phyloP scores from a whole-genome alignment of 257 asterid genomes.

The Voacanga thouarsii region DNA sequence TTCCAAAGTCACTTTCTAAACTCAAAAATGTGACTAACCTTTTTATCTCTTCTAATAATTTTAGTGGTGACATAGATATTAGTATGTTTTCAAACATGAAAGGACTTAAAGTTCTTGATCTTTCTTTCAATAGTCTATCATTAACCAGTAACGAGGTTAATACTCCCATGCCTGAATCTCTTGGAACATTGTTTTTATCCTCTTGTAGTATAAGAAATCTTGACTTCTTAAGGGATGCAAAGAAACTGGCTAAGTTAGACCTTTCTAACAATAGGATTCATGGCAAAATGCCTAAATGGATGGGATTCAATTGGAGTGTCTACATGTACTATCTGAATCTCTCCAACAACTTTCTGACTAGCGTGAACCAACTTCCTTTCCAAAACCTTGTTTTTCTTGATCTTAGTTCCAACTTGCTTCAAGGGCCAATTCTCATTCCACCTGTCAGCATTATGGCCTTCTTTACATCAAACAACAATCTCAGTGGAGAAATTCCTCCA shows the following conservation, averaged over 20 bases:
- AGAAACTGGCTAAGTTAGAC: not conserved
- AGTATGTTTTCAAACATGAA: slow-evolving; percentile 23
- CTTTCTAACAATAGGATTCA: slow-evolving; percentile 15
- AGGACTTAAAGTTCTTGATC: slow-evolving; percentile 14
- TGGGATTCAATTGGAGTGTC: not conserved
- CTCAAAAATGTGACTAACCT: slow-evolving; percentile 17
- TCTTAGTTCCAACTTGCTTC: slow-evolving; percentile 12
- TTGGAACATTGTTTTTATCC: slow-evolving; percentile 2
- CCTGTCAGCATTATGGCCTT: not conserved
- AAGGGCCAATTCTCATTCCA: slow-evolving; percentile 10
- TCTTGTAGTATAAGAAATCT: not conserved
- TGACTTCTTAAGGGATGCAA: slow-evolving; percentile 3
- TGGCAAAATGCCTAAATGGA: slow-evolving; percentile 15
- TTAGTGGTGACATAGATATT: slow-evolving; percentile 20
- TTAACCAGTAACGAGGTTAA: slow-evolving; percentile 4
- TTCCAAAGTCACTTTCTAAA: slow-evolving; percentile 25
- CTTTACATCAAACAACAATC: slow-evolving; percentile 15
- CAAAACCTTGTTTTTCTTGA: slow-evolving; percentile 6
- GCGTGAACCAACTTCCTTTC: not conserved
- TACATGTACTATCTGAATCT: not conserved
- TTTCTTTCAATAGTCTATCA: slow-evolving; percentile 19
- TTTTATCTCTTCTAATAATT: slow-evolving; percentile 22
- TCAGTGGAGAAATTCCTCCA: slow-evolving; percentile 18
- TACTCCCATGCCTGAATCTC: not conserved
- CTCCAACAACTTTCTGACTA: slow-evolving; percentile 13